These are phyloP conservation scores for Boletus fagicola DNA, from an alignment of 768 basidiomycete genomes.

Conservation along the genomic window DNA sequence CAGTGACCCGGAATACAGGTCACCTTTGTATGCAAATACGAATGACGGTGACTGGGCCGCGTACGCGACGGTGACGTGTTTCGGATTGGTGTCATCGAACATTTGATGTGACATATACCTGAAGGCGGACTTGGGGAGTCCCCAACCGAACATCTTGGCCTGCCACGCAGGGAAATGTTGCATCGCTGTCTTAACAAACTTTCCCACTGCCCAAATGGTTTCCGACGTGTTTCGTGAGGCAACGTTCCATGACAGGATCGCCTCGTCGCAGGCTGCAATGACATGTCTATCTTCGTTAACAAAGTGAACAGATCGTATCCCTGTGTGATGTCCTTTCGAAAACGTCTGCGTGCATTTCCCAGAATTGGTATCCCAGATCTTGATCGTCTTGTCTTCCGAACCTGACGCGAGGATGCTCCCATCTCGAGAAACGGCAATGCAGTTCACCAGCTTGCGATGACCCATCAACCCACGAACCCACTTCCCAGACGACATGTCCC, in stretches of 20 bases:
- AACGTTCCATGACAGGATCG: background rate
- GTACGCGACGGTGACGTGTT: background rate
- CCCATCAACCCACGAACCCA: no score
- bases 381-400: background rate
- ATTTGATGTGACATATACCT: background rate
- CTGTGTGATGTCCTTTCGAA: background rate
- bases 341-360: background rate
- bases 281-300: background rate
- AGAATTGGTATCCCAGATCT: background rate
- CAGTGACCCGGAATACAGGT: background rate
- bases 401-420: no score
- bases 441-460: no score
- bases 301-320: background rate
- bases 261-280: background rate
- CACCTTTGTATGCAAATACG: background rate
- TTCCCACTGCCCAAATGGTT: background rate
- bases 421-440: no score
- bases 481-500: no score
- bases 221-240: background rate
- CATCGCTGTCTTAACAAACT: background rate
- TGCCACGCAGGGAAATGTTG: slow-evolving; percentile 2
- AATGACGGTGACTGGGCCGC: slow-evolving; percentile 8
- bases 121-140: background rate
- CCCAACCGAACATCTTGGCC: slow-evolving; percentile 4
- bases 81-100: background rate